Evolutionary conservation across 176 grass and related monocot genomes (phyloP), one percentile per base, ranked within the genome.

Genomic region (Elymus sibiricus): DNA sequence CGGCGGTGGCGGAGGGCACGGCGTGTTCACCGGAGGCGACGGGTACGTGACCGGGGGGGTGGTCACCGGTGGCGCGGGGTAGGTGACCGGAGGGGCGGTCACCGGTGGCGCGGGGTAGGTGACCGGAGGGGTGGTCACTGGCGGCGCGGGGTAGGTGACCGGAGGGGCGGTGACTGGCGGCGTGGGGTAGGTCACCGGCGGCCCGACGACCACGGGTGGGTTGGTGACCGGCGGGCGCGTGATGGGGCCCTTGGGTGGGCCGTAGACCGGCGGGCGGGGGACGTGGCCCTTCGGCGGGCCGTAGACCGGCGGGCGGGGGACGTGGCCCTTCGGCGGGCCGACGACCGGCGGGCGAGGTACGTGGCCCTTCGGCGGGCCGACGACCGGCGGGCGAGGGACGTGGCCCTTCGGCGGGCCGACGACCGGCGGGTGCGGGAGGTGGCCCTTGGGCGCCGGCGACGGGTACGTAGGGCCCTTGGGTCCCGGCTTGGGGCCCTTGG

Each of bases 361-460:
- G 7, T 70, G 83, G 14, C 72, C 64, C 64, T 84, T 87, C 1
- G 89, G 89, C 0, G 88, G 88, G 10, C 73, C 44, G 62, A 10
- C 9, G 58, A 76, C 22, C 6, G 88, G 38, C 11, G 81, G 83
- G 2, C 7, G 71, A 7, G 61, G 47, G 59, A 85, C 4, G 27
- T 56, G 75, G 29, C 74, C 74, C 74, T 77, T 77, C 2, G 75
- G 75, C 1, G 75, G 47, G 47, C 28, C 7, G 15, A 70, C 27
- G 11, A 76, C 22, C 24, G 91, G 79, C 4, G 78, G 86, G 37
- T 24, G 63, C 0, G 38, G 62, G 1, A 82, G 29, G 2, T 81
- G 89, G 3, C 84, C 49, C 80, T 87, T 90, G 4, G 92, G 92
- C 16, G 88, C 51, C 83, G 88, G 31, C 34, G 58, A 19, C n/a